A percentile compares a stretch with the other conserved stretches of the same genome.
Conservation (phyloP, 352 stramenopile genomes). For the Phytophthora constricta region DNA sequence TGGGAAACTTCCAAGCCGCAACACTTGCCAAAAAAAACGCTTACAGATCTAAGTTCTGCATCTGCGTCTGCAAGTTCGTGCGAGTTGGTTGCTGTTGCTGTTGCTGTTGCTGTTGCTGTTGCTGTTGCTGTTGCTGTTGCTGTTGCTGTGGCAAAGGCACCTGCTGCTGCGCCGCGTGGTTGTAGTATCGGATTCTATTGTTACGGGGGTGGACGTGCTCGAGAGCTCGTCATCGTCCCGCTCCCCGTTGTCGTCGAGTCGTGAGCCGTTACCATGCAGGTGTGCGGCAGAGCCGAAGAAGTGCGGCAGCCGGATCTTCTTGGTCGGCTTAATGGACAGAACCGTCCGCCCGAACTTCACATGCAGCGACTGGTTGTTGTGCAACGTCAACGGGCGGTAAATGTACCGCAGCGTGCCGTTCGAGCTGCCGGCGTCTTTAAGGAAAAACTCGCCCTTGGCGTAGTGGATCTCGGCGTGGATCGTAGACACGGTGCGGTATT, state of each 20-base stretch:
- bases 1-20: slow-evolving; percentile 28
- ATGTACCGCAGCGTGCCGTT: slow-evolving; percentile 96
- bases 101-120: slow-evolving; percentile 41
- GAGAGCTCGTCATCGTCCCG: slow-evolving; percentile 71
- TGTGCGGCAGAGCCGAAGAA: slow-evolving; percentile 75
- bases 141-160: slow-evolving; percentile 37
- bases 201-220: slow-evolving; percentile 69
- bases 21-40: slow-evolving; percentile 13
- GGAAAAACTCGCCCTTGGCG: slow-evolving; percentile 93
- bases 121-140: slow-evolving; percentile 43
- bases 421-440: slow-evolving; percentile 94
- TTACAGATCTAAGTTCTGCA: slow-evolving; percentile 87
- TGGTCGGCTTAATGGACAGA: slow-evolving; percentile 88
- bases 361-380: slow-evolving; percentile 89
- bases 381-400: slow-evolving; percentile 91
- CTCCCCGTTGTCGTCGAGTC: slow-evolving; percentile 59
- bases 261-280: slow-evolving; percentile 51
- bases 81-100: slow-evolving; percentile 39
- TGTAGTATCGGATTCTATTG: slow-evolving; percentile 70
- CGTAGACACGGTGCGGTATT: slow-evolving; percentile 95
- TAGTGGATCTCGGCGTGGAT: slow-evolving; percentile 95
- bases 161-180: slow-evolving; percentile 49
- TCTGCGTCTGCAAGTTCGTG: slow-evolving; percentile 59
- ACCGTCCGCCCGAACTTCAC: slow-evolving; percentile 89
- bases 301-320: slow-evolving; percentile 88